Evolutionary conservation across 148 eudicot species (phyloP).

Genomic region (Rhododendron mucronatum): DNA sequence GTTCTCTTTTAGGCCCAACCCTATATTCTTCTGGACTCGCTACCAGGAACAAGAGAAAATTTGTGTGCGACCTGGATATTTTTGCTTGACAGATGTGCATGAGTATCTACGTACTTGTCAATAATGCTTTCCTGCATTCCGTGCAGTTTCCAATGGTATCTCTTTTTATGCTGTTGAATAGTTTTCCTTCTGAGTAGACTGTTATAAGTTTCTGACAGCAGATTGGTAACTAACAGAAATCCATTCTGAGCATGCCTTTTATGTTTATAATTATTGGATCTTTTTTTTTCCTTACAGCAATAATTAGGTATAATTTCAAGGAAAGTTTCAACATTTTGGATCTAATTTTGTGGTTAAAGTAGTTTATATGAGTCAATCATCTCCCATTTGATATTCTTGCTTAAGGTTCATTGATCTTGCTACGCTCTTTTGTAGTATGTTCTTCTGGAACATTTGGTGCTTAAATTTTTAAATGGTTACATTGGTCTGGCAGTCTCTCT

Average conservation of each 20-base stretch:
- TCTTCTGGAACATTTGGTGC: not conserved
- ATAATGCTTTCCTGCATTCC: not conserved
- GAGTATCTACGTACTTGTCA: not conserved
- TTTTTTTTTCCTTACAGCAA: not conserved
- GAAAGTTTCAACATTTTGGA: not conserved
- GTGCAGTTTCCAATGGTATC: not conserved
- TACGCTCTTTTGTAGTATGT: not conserved
- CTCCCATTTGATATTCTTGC: not conserved
- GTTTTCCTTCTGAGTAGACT: not conserved
- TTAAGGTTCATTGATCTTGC: not conserved
- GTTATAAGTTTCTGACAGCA: not conserved
- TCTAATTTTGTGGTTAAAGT: not conserved
- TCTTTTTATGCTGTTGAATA: not conserved
- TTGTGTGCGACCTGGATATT: not conserved
- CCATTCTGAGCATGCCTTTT: not conserved
- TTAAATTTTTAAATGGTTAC: conserved; percentile 9
- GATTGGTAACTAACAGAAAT: not conserved
- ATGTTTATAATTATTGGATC: not conserved
- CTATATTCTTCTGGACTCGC: not conserved
- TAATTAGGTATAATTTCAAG: not conserved
- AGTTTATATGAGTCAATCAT: not conserved
- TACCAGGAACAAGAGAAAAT: not conserved
- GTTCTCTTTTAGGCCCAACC: not conserved
- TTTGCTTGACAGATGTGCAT: not conserved
- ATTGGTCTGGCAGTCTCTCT: conserved; percentile 65